phyloP scores from a whole-genome alignment of 2,329 filamentous ascomycete genomes.

The Colletotrichum karsti region DNA sequence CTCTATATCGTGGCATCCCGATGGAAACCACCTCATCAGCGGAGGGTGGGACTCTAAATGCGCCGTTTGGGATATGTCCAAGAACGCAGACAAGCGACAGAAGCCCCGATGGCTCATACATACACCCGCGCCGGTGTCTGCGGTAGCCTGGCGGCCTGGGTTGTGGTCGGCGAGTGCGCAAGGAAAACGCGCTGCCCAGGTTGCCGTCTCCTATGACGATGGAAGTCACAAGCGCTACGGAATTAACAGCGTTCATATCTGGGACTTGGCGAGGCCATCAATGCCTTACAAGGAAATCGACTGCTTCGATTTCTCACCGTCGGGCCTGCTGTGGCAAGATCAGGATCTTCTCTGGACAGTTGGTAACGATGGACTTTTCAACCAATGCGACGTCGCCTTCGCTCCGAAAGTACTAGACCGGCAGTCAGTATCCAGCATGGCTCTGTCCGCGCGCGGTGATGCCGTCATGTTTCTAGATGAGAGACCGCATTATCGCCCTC shows the following conservation, averaged over 20 bases:
- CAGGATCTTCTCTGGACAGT: conserved; percentile 74
- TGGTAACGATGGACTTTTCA: conserved; percentile 68
- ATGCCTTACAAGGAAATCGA: conserved; percentile 74
- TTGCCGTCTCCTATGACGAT: conserved; percentile 70
- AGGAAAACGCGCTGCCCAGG: conserved; percentile 66
- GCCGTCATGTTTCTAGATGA: conserved; percentile 71
- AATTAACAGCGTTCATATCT: conserved; percentile 69
- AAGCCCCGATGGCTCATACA: conserved; percentile 70
- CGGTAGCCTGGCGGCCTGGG: conserved; percentile 70
- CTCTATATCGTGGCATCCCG: conserved; percentile 73
- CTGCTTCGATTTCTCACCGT: conserved; percentile 65
- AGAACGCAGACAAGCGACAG: conserved; percentile 68
- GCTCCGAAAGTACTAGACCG: conserved; percentile 70
- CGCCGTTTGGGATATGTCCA: conserved; percentile 72
- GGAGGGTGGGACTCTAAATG: conserved; percentile 69
- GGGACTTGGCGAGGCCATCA: conserved; percentile 73
- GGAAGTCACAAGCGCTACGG: conserved; percentile 61
- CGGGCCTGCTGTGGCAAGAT: conserved; percentile 69
- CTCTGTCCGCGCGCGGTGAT: conserved; percentile 68
- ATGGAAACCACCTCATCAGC: conserved; percentile 72
- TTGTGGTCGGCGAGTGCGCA: conserved; percentile 72
- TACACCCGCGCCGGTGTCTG: conserved; percentile 67
- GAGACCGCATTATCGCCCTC: conserved; percentile 54
- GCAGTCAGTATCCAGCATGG: conserved; percentile 67
- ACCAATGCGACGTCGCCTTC: conserved; percentile 72